Percentiles rank a stretch among this genome's conserved stretches.
Conservation (phyloP, 164 flowering plant species). For the Sextonia rubra region DNA sequence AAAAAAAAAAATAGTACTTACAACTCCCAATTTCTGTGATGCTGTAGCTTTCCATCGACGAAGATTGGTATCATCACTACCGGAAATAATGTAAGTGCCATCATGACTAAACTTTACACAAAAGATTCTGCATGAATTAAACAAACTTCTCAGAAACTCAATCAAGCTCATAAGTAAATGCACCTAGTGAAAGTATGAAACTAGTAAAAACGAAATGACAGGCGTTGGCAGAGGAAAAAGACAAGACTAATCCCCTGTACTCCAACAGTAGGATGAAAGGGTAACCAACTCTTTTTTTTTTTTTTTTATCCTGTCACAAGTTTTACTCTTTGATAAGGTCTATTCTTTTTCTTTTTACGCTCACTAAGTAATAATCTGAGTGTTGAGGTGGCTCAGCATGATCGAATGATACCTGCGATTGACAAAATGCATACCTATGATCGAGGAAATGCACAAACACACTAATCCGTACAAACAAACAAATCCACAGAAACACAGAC, state of each 20-base stretch:
- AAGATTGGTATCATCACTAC: conserved; percentile 95
- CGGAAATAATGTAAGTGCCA: conserved; percentile 75
- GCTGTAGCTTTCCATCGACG: conserved; percentile 98
- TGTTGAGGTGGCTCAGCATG: no score
- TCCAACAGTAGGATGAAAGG: no score
- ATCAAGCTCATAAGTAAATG: not conserved
- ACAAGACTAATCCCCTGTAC: not conserved
- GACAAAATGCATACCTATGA: no score
- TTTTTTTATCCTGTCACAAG: no score
- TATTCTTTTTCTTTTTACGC: no score
- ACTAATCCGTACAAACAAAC: no score
- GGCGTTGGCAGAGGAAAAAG: not conserved
- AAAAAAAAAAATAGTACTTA: conserved; percentile 29
- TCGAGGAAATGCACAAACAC: no score
- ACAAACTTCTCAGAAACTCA: conserved; percentile 9
- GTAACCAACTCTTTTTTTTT: no score
- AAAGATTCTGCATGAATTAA: conserved; percentile 58
- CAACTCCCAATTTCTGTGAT: conserved; percentile 95
- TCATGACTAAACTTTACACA: conserved; percentile 82
- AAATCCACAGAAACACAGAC: no score
- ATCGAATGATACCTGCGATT: no score
- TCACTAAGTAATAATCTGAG: no score
- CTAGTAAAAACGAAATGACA: not conserved
- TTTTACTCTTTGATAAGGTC: no score
- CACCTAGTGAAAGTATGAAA: not conserved